phyloP scores from a whole-genome alignment of 441 rosid species.

The Adansonia grandidieri region DNA sequence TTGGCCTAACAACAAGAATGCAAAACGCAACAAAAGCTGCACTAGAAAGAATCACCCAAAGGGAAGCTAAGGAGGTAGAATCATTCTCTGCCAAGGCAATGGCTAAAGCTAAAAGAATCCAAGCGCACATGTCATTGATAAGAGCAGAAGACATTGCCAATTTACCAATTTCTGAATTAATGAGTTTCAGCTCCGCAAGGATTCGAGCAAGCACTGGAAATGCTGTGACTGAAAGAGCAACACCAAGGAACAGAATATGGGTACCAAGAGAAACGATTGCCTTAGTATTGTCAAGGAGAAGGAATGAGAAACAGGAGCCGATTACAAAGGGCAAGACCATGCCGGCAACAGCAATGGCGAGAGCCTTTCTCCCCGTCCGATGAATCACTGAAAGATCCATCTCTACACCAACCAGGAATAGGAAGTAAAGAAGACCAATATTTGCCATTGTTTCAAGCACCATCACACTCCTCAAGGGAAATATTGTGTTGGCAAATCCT shows the following conservation, averaged over 20 bases:
- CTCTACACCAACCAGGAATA: constrained; percentile 92
- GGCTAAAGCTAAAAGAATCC: constrained; percentile 82
- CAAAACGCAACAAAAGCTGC: constrained; percentile 56
- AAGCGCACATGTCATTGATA: constrained; percentile 86
- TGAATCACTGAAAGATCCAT: constrained; percentile 82
- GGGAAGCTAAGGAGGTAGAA: constrained; percentile 53
- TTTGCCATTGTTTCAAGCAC: constrained; percentile 99
- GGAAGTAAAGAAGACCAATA: constrained; percentile 83
- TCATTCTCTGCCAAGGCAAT: constrained; percentile 81
- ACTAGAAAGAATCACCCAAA: constrained; percentile 76
- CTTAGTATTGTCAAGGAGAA: constrained; percentile 33
- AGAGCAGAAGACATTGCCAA: constrained; percentile 93
- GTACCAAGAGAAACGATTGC: constrained; percentile 48
- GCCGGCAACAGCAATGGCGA: constrained; percentile 69
- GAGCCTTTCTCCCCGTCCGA: constrained; percentile 62
- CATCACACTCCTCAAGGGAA: constrained; percentile 91
- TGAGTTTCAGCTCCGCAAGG: constrained; percentile 90
- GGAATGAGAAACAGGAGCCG: constrained; percentile 60
- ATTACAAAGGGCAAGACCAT: constrained; percentile 81
- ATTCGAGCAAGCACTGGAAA: constrained; percentile 92
- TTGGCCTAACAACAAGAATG: constrained; percentile 67
- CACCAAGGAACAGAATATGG: constrained; percentile 79
- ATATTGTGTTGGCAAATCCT: constrained; percentile 48
- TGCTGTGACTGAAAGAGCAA: constrained; percentile 89
- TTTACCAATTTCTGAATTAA: constrained; percentile 81